These are phyloP conservation scores for Rhizoctonia solani DNA, from an alignment of 1,284 basidiomycete species.

Conservation along the genomic window DNA sequence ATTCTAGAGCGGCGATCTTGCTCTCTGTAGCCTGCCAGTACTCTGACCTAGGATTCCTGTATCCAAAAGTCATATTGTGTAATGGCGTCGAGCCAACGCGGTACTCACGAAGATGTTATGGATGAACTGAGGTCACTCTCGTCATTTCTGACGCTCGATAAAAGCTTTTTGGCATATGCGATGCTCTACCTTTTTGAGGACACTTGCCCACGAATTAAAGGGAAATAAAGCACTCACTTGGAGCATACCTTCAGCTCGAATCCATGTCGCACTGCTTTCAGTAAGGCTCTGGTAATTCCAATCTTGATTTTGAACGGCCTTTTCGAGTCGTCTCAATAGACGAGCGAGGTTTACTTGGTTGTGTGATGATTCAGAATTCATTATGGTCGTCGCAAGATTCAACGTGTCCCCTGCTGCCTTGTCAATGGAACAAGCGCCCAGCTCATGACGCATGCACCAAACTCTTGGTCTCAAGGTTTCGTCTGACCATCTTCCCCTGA, in stretches of 20 bases:
- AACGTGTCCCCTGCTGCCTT: conserved; percentile 13
- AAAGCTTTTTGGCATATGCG: conserved; percentile 60
- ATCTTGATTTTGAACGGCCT: conserved; percentile 53
- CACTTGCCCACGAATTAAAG: neutral
- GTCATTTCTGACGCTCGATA: conserved; percentile 60
- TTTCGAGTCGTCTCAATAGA: conserved; percentile 64
- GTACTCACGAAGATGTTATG: conserved; percentile 14
- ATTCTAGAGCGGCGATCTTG: conserved; percentile 20
- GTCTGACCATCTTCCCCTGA: neutral
- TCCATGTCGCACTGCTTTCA: conserved; percentile 51
- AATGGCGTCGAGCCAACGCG: conserved; percentile 1
- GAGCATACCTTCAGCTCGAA: conserved; percentile 59
- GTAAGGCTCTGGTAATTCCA: conserved; percentile 50
- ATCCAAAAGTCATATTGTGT: neutral
- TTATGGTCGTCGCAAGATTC: conserved; percentile 16
- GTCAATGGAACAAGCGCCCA: conserved; percentile 10
- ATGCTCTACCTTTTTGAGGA: conserved; percentile 56
- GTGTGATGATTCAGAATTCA: conserved; percentile 46
- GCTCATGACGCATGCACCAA: conserved; percentile 4
- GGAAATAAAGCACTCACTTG: conserved; percentile 53
- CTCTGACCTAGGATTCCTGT: conserved; percentile 7
- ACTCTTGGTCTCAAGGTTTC: neutral
- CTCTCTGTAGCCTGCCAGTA: conserved; percentile 12
- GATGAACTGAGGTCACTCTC: conserved; percentile 41
- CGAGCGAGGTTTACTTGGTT: conserved; percentile 70